Conservation (phyloP, 2,329 filamentous ascomycete genomes). For the Phaeosphaeriaceae sp. region DNA sequence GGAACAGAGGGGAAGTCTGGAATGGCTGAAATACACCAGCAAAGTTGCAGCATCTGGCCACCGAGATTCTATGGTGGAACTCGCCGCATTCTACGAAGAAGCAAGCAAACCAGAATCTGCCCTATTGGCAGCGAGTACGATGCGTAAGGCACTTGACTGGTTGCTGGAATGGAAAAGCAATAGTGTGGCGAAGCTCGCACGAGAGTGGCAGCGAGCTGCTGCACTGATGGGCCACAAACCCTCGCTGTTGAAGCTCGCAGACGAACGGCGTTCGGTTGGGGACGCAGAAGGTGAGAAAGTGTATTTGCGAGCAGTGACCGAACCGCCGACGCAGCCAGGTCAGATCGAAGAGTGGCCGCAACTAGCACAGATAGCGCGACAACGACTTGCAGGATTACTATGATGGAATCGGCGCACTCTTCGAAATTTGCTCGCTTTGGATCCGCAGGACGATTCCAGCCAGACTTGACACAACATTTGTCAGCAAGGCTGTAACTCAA, state of each 20-base stretch:
- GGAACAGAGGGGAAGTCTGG: slow-evolving; percentile 31
- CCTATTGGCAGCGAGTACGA: slow-evolving; percentile 12
- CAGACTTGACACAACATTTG: too few species aligned
- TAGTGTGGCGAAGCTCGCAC: slow-evolving; percentile 25
- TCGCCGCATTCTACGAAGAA: slow-evolving; percentile 52
- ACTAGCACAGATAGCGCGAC: slow-evolving; percentile 30
- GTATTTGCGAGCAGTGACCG: slow-evolving; percentile 22
- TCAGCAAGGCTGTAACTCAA: not conserved
- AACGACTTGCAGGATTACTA: slow-evolving; percentile 20
- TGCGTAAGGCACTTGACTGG: slow-evolving; percentile 33
- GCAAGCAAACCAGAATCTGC: slow-evolving; percentile 31
- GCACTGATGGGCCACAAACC: slow-evolving; percentile 37
- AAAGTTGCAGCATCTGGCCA: slow-evolving; percentile 55
- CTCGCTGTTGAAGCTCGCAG: slow-evolving; percentile 33
- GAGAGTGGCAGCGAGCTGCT: slow-evolving; percentile 43
- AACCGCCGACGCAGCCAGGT: slow-evolving; percentile 18
- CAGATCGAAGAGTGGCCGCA: slow-evolving; percentile 36
- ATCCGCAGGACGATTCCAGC: too few species aligned
- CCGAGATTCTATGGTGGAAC: slow-evolving; percentile 44
- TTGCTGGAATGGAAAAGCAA: slow-evolving; percentile 25
- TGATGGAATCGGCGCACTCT: too few species aligned
- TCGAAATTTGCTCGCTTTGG: not conserved
- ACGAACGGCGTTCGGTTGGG: slow-evolving; percentile 22
- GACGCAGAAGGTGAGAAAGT: slow-evolving; percentile 22
- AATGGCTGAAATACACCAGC: slow-evolving; percentile 54